Base-by-base conservation (phyloP, 129 eudicot species). In the Apium graveolens region DNA sequence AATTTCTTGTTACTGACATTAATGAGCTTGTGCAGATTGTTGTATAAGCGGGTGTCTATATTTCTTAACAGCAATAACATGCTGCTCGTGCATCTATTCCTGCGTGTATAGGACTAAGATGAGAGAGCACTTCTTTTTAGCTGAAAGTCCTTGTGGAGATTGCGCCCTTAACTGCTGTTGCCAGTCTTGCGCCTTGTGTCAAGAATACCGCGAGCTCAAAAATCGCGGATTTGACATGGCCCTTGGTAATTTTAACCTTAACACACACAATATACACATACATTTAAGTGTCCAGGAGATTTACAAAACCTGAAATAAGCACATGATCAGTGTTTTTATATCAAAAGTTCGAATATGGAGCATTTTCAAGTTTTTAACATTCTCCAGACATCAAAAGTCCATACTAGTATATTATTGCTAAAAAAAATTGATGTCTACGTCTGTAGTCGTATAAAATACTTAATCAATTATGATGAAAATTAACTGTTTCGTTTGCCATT, bases 151-250 rank as follows among this genome's bases (percentile, higher is more conserved):
- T 27, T 81, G 83, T 35, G 79, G 69, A 6, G 83, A 81, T 66
- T 75, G 79, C 41, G 27, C 32, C 20, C 20, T 53, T n/a, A 80
- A 81, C 29, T 76, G 26, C 43, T 81, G 77, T 35, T 81, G 84
- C 44, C 80, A 75, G 37, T 34, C 27, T 7, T 81, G 83, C n/a
- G 84, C 83, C 78, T 76, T 81, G 39, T 74, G 79, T 43, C 83
- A 74, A 75, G 76, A 74, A 49, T 65, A 74, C 26, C 83, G 83
- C 49, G 79, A 81, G 76, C 83, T 81, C 68, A 17, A 32, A 42
- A 18, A 14, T 12, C 83, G 76, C 3, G 83, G 83, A 4, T 81
- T 57, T 26, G 57, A 76, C 73, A 27, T 76, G 48, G 8, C 84
- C 26, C 71, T 81, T 44, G 84, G 80, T 62, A 81, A 44, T 21